Conservation (phyloP, 2,329 filamentous ascomycete species). For the Drechslerella coelobrocha region DNA sequence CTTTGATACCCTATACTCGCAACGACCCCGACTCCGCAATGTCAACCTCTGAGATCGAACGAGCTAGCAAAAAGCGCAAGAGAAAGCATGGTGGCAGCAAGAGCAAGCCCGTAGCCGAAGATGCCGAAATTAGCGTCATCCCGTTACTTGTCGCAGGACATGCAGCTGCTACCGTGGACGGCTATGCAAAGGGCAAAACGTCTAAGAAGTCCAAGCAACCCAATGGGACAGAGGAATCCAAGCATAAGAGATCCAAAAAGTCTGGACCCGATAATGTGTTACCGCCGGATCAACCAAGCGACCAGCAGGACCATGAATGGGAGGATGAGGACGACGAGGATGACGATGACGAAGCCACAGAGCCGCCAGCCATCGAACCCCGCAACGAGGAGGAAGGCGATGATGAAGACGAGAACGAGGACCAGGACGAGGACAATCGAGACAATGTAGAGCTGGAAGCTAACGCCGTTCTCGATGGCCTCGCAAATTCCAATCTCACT, state of each 20-base stretch:
- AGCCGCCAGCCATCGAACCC: no score
- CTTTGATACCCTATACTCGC: constrained; percentile 8
- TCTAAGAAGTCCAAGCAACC: constrained; percentile 30
- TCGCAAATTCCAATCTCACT: constrained; percentile 58
- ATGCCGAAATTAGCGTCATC: not conserved
- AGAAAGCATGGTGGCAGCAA: constrained; percentile 47
- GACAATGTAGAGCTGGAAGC: constrained; percentile 53
- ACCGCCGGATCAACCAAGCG: not conserved
- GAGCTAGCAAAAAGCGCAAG: constrained; percentile 49
- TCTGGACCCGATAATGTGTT: not conserved
- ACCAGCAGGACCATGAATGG: constrained; percentile 10
- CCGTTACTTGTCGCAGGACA: not conserved
- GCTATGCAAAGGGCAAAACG: constrained; percentile 16
- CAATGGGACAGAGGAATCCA: constrained; percentile 2
- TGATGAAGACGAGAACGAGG: constrained; percentile 57
- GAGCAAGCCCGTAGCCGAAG: constrained; percentile 13
- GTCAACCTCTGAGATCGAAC: constrained; percentile 40
- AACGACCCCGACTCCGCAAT: constrained; percentile 15
- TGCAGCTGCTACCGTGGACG: constrained; percentile 6
- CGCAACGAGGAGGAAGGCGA: constrained; percentile 16
- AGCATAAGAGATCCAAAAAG: constrained; percentile 39
- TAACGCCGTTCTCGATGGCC: constrained; percentile 61
- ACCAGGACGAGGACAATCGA: constrained; percentile 56
- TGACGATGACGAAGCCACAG: constrained; percentile 5
- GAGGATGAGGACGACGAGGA: constrained; percentile 34